phyloP scores from a whole-genome alignment of 768 basidiomycete species.

The Agrocybe pediades region DNA sequence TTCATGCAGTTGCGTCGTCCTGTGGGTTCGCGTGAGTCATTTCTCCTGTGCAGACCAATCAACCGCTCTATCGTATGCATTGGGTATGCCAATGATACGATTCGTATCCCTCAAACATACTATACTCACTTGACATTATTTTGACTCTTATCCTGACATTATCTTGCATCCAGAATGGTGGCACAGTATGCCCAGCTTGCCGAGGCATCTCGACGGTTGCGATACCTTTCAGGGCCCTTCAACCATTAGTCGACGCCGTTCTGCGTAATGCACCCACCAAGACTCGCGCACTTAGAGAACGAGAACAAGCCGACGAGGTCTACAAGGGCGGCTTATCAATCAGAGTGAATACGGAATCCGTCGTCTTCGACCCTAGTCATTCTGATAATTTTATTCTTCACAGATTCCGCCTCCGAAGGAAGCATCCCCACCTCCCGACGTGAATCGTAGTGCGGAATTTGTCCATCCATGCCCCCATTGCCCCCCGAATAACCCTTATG shows the following conservation, averaged over 20 bases:
- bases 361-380: neutral
- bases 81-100: neutral
- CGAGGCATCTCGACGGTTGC: conserved; percentile 70
- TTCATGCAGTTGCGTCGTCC: conserved; percentile 64
- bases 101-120: neutral
- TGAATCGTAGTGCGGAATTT: conserved; percentile 64
- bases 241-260: conserved; percentile 71
- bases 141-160: neutral
- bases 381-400: conserved; percentile 5
- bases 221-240: conserved; percentile 71
- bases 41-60: conserved; percentile 7
- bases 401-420: conserved; percentile 80
- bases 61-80: neutral
- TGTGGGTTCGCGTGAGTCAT: conserved; percentile 81
- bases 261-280: conserved; percentile 72
- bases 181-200: conserved; percentile 83
- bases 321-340: conserved; percentile 65
- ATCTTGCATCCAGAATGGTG: conserved; percentile 63
- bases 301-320: conserved; percentile 80
- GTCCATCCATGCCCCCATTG: conserved; percentile 85
- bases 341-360: conserved; percentile 46
- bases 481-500: conserved; percentile 63
- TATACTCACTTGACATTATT: neutral
- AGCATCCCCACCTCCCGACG: conserved; percentile 73
- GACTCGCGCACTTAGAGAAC: conserved; percentile 68